Evolutionary conservation across 768 basidiomycete genomes (phyloP).

Genomic region (Tubosaeta sp.): DNA sequence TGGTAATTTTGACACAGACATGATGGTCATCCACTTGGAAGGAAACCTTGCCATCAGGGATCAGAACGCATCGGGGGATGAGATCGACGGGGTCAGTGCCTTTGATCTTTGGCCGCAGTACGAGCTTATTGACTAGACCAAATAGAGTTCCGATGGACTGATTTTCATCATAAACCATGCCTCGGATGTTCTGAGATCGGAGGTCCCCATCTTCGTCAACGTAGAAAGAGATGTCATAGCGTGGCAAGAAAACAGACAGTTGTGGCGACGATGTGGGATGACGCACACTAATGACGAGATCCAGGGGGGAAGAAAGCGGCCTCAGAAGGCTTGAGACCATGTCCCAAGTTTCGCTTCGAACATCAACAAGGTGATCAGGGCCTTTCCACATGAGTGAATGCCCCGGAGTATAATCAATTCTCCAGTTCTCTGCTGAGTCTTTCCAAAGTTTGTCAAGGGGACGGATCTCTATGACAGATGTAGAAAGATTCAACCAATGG

Average conservation of each 20-base stretch:
- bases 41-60: constrained; percentile 32
- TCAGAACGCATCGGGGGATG: constrained; percentile 25
- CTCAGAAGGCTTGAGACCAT: constrained; percentile 15
- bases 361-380: constrained; percentile 16
- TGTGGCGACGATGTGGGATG: neutral
- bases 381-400: constrained; percentile 1
- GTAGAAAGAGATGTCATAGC: constrained; percentile 37
- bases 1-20: constrained; percentile 5
- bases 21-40: constrained; percentile 7
- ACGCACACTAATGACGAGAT: constrained; percentile 15
- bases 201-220: constrained; percentile 28
- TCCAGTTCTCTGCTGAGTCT: constrained; percentile 19
- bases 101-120: constrained; percentile 30
- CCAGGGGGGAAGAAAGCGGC: constrained; percentile 7
- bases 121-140: constrained; percentile 36
- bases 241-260: constrained; percentile 34
- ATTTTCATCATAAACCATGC: constrained; percentile 36
- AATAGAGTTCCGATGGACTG: constrained; percentile 41
- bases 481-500: constrained; percentile 29
- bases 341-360: constrained; percentile 19
- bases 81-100: neutral
- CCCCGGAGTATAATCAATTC: constrained; percentile 3
- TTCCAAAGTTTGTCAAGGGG: constrained; percentile 10
- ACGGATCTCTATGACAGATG: constrained; percentile 17
- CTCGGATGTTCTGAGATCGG: constrained; percentile 36